Percentiles rank a stretch among this genome's conserved stretches.
Conservation (phyloP, 108 stramenopile genomes). For the Epipyxis sp. region DNA sequence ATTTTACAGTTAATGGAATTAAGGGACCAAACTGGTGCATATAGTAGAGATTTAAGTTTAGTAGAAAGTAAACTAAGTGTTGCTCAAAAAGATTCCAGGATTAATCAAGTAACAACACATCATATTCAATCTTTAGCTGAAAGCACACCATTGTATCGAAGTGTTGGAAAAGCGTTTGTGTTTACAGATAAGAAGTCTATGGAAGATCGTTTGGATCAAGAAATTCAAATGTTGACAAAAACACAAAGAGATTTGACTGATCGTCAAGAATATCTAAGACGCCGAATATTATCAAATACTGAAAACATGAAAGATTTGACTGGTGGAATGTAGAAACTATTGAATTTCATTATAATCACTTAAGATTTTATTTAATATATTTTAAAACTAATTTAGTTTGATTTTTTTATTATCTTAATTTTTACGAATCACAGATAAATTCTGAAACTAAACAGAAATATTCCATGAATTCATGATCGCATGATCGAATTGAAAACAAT, state of each 20-base stretch:
- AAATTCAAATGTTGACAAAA: neutral
- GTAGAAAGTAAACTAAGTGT: neutral
- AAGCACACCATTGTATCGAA: slow-evolving; percentile 13
- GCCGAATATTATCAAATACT: slow-evolving; percentile 6
- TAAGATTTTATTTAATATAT: no score
- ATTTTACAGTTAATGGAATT: slow-evolving; percentile 27
- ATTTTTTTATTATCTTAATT: no score
- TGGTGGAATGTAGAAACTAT: no score
- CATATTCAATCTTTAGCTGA: slow-evolving; percentile 20
- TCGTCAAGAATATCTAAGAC: slow-evolving; percentile 15
- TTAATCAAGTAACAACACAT: slow-evolving; percentile 4
- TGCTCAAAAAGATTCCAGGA: neutral
- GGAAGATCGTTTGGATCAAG: slow-evolving; percentile 5
- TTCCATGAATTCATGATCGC: no score
- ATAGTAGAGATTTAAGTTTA: neutral
- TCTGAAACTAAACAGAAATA: no score
- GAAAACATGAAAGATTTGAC: neutral
- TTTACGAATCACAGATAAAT: no score
- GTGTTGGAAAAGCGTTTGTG: slow-evolving; percentile 26
- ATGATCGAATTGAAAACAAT: no score
- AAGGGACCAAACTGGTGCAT: neutral
- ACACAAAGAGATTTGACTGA: slow-evolving; percentile 23
- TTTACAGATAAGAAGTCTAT: neutral
- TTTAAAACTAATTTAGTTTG: no score
- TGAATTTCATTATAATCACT: no score